Evolutionary conservation across 257 asterid genomes (phyloP).

Genomic region (Handroanthus guayacan): DNA sequence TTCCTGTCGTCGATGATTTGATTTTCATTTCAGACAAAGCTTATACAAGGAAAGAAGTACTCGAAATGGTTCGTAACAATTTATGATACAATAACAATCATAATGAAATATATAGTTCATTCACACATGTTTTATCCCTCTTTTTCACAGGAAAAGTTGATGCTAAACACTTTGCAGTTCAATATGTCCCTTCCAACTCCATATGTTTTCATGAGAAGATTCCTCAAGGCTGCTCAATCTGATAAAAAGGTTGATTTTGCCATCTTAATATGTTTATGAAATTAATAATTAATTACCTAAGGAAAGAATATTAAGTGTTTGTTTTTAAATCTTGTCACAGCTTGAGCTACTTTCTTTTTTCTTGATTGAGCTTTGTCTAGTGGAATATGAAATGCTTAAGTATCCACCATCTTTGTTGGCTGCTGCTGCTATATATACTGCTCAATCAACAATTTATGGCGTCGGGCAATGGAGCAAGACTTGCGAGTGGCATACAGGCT

Average conservation of each 20-base stretch:
- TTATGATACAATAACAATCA: not conserved
- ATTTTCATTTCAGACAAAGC: conserved; percentile 91
- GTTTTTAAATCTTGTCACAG: conserved; percentile 42
- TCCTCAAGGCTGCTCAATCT: conserved; percentile 90
- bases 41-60: conserved; percentile 76
- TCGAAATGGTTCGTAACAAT: conserved; percentile 69
- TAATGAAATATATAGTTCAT: not conserved
- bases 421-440: conserved; percentile 78
- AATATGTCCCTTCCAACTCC: conserved; percentile 92
- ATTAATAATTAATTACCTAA: not conserved
- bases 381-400: conserved; percentile 87
- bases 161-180: conserved; percentile 84
- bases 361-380: conserved; percentile 87
- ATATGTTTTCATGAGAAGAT: conserved; percentile 83
- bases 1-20: conserved; percentile 87
- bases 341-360: conserved; percentile 78
- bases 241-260: conserved; percentile 66
- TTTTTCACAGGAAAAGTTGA: conserved; percentile 70
- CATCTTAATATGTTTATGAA: not conserved
- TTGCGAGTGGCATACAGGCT: conserved; percentile 78
- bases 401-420: conserved; percentile 81
- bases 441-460: conserved; percentile 75
- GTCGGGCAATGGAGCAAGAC: conserved; percentile 80
- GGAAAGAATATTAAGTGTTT: not conserved
- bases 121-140: not conserved